phyloP scores from a whole-genome alignment of 495 filamentous ascomycete species.

The Aeminium ludgeri region DNA sequence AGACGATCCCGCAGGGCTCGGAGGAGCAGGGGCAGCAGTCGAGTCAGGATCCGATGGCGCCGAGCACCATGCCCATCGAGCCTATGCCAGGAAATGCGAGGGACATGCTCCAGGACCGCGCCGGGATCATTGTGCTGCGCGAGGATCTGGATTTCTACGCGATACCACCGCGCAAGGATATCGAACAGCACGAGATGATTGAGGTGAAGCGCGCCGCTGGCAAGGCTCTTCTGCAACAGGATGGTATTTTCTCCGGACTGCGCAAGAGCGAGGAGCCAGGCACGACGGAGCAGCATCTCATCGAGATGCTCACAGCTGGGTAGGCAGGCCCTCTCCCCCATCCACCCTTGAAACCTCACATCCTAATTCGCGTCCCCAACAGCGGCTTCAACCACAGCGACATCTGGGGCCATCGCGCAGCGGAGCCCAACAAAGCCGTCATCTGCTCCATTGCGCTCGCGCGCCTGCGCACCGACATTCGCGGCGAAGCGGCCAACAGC shows the following conservation, averaged over 20 bases:
- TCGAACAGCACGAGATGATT: constrained; percentile 81
- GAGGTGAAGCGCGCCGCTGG: constrained; percentile 92
- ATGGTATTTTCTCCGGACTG: constrained; percentile 90
- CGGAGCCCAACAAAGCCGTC: constrained; percentile 93
- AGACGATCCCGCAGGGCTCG: constrained; percentile 67
- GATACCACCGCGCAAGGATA: constrained; percentile 76
- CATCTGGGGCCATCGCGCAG: constrained; percentile 85
- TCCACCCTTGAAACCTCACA: constrained; percentile 7
- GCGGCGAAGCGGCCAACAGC: constrained; percentile 29
- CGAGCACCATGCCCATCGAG: constrained; percentile 47
- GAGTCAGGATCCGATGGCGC: constrained; percentile 7
- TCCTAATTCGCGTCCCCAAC: constrained; percentile 20
- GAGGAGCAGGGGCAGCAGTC: constrained; percentile 29
- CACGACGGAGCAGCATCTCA: constrained; percentile 94
- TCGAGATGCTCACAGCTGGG: constrained; percentile 99
- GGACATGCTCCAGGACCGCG: constrained; percentile 71
- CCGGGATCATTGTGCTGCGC: constrained; percentile 90
- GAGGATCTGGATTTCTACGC: constrained; percentile 97
- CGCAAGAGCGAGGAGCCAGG: constrained; percentile 89
- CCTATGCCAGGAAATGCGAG: constrained; percentile 49
- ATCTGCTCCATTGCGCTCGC: constrained; percentile 93
- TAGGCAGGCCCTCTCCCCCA: constrained; percentile 31
- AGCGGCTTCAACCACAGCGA: constrained; percentile 96
- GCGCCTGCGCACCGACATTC: constrained; percentile 78
- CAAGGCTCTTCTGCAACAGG: constrained; percentile 65